These are phyloP conservation scores for Apiospora aurea DNA, from an alignment of 2,329 filamentous ascomycete genomes.

Conservation along the genomic window DNA sequence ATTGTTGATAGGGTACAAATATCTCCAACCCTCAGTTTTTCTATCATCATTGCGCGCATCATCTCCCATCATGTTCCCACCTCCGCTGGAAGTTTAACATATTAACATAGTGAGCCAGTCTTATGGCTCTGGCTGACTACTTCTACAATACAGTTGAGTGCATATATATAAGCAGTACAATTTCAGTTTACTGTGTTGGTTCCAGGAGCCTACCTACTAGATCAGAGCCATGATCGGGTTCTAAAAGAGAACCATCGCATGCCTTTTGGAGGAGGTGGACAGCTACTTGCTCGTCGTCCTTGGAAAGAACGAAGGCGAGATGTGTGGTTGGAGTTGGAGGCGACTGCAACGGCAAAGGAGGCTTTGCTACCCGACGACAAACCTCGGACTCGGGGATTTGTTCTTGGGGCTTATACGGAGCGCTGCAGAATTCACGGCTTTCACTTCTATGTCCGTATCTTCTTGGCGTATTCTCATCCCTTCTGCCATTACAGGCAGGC, in stretches of 20 bases:
- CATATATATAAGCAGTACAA: background rate
- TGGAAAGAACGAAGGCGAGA: background rate
- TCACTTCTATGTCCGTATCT: background rate
- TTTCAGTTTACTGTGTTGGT: too few relatives aligned
- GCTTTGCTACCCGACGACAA: background rate
- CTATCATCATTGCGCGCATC: background rate
- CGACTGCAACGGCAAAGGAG: too few relatives aligned
- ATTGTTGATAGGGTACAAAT: constrained; percentile 9
- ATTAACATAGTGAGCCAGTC: background rate
- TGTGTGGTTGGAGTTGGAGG: background rate
- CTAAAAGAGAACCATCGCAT: too few relatives aligned
- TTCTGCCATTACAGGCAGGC: background rate
- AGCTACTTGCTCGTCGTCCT: background rate
- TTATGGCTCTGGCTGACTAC: background rate
- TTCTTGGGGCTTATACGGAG: background rate
- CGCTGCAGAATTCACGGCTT: too few relatives aligned
- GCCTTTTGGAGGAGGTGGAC: too few relatives aligned
- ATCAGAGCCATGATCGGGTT: too few relatives aligned
- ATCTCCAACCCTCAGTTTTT: background rate
- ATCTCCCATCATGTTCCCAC: too few relatives aligned
- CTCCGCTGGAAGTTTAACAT: background rate
- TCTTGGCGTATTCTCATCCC: background rate
- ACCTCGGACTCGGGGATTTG: background rate
- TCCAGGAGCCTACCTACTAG: too few relatives aligned
- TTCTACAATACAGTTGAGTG: background rate